Evolutionary conservation across 1,284 basidiomycete species (phyloP).

Genomic region (Moesziomyces aphidis): DNA sequence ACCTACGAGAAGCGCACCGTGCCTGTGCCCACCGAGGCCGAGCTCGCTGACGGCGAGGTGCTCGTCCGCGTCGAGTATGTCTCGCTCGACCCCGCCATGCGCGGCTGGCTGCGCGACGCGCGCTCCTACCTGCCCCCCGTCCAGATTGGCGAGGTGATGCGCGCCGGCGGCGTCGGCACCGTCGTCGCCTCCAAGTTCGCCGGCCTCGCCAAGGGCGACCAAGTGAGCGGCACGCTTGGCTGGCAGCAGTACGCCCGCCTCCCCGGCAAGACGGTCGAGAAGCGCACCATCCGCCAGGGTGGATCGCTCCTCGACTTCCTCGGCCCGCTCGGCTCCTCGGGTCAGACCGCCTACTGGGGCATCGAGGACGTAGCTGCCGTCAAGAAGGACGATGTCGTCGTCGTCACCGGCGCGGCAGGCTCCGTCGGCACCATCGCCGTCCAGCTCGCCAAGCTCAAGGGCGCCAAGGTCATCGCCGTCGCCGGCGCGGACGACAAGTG

Average conservation of each 20-base stretch:
- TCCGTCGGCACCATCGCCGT: slow-evolving; percentile 68
- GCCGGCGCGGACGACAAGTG: slow-evolving; percentile 84
- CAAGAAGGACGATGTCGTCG: slow-evolving; percentile 56
- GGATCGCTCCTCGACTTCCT: slow-evolving; percentile 60
- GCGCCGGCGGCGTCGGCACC: slow-evolving; percentile 77
- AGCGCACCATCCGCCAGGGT: slow-evolving; percentile 33
- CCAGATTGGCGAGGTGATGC: slow-evolving; percentile 83
- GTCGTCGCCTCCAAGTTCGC: slow-evolving; percentile 71
- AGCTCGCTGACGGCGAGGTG: slow-evolving; percentile 58
- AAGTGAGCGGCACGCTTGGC: slow-evolving; percentile 47
- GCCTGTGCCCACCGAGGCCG: slow-evolving; percentile 31
- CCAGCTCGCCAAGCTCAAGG: slow-evolving; percentile 73
- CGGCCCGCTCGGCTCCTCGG: slow-evolving; percentile 65
- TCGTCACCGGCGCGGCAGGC: slow-evolving; percentile 61
- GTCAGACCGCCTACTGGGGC: slow-evolving; percentile 68
- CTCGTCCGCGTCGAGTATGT: slow-evolving; percentile 65
- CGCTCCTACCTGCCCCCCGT: slow-evolving; percentile 73
- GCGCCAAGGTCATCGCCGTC: slow-evolving; percentile 82
- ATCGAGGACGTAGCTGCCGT: slow-evolving; percentile 52
- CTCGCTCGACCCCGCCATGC: slow-evolving; percentile 73
- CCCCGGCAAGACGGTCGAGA: slow-evolving; percentile 43
- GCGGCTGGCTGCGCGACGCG: slow-evolving; percentile 80
- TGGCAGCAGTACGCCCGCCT: slow-evolving; percentile 55
- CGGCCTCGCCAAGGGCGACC: slow-evolving; percentile 46
- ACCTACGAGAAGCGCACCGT: slow-evolving; percentile 55